Evolutionary conservation across 371 early-diverging fungal species (phyloP), one percentile per base, ranked within the genome.

Genomic region (Mortierella sp.): DNA sequence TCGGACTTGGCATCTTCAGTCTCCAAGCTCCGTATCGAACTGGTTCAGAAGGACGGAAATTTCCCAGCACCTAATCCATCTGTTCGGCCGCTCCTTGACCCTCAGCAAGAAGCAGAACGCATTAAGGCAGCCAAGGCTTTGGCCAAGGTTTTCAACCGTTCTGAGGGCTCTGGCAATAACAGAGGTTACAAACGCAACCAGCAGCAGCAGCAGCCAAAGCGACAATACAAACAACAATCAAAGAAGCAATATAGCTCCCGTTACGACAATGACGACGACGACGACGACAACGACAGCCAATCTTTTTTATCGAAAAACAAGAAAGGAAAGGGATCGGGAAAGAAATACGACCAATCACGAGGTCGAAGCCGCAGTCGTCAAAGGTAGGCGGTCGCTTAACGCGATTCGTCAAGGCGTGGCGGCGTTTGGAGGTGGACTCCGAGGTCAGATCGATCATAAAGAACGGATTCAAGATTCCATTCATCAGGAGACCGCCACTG

Each of bases 381-480:
- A 31, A 19, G 55, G 65, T 64, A 56, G 43, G 57, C 22, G 65
- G 56, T 13, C 55, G 43, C 13, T 23, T 55, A 15, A 19, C n/a
- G 5, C 54, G 23, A n/a, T 42, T 3, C 28, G 35, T 31, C 15
- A 19, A 28, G 32, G 56, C 42, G 13, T 64, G 65, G 65, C 40
- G 26, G 26, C 3, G 28, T 23, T 26, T 55, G 37, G 35, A 42
- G 9, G n/a, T 40, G 28, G 40, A 34, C 7, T 56, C 13, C 28
- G 37, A 43, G 49, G 17, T 60, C 23, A 43, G 13, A 22, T 31
- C n/a, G 28, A 49, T 67, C 34, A 12, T 67, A 3, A 22, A 23
- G 17, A 29, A 34, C 3, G 57, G 75, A 2, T 75, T 53, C 63
- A 40, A 53, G 51, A 80, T 75, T 15, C 72, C 66, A 10, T 75